Conservation (phyloP, 23 red algal species). For the Gracilaria gracilis region DNA sequence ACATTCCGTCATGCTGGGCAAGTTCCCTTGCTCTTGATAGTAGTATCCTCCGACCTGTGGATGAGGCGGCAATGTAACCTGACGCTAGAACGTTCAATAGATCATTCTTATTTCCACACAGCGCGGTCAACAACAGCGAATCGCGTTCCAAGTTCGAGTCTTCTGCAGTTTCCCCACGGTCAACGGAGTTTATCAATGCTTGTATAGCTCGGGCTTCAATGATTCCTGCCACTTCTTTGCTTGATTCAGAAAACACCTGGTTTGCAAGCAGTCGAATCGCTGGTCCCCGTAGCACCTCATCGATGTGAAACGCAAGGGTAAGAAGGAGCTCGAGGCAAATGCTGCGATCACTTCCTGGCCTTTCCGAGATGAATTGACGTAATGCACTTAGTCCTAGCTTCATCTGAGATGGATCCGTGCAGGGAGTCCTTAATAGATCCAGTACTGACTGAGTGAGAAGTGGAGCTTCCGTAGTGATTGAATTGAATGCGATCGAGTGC, state of each 20-base stretch:
- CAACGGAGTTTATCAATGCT: slow-evolving; percentile 14
- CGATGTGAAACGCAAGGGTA: slow-evolving; percentile 44
- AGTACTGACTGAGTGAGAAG: slow-evolving; percentile 51
- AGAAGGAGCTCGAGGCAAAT: slow-evolving; percentile 51
- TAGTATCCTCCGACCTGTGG: slow-evolving; percentile 8
- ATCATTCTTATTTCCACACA: slow-evolving; percentile 60
- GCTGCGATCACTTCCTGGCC: slow-evolving; percentile 66
- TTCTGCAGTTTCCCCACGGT: background rate
- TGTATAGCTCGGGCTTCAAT: slow-evolving; percentile 68
- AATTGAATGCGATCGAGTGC: background rate
- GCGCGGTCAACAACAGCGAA: slow-evolving; percentile 43
- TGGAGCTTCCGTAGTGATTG: slow-evolving; percentile 53
- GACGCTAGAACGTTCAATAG: slow-evolving; percentile 33
- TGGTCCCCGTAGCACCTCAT: slow-evolving; percentile 70
- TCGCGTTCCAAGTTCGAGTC: slow-evolving; percentile 26
- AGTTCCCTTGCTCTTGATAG: slow-evolving; percentile 51
- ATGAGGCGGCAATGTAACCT: background rate
- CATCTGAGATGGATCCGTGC: slow-evolving; percentile 62
- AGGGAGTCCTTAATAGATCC: slow-evolving; percentile 37
- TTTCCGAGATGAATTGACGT: slow-evolving; percentile 57
- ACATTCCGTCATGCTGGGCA: slow-evolving; percentile 41
- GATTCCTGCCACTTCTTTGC: slow-evolving; percentile 35
- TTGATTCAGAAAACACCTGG: slow-evolving; percentile 54
- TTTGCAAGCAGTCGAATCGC: slow-evolving; percentile 76
- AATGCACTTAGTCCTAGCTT: slow-evolving; percentile 64